Evolutionary conservation across 305 asterid species (phyloP).

Genomic region (Salvia sclarea): DNA sequence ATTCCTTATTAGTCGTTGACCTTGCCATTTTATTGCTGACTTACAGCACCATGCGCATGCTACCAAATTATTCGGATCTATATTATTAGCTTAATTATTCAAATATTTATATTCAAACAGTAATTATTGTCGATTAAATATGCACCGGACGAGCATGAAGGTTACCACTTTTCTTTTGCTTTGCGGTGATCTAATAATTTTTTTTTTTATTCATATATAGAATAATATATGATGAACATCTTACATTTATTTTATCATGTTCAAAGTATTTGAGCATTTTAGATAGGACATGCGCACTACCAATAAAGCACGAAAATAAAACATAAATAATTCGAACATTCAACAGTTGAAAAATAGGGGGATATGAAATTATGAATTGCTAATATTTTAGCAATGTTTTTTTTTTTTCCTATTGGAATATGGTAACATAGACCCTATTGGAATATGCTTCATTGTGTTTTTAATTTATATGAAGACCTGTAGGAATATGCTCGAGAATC

Average conservation of each 20-base stretch:
- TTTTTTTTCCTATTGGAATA: neutral
- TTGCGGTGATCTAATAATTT: neutral
- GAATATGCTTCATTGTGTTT: slow-evolving; percentile 26
- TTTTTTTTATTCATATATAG: neutral
- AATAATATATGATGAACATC: neutral
- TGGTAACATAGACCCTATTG: neutral
- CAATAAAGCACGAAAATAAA: neutral
- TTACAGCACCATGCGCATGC: slow-evolving; percentile 33
- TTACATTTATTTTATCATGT: neutral
- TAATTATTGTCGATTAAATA: neutral
- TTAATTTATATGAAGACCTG: neutral
- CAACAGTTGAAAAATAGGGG: neutral
- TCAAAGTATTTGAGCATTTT: neutral
- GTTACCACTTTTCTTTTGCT: slow-evolving; percentile 2
- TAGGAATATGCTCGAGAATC: slow-evolving; percentile 29
- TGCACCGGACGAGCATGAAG: slow-evolving; percentile 5
- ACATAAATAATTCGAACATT: neutral
- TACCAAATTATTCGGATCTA: neutral
- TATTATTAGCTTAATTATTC: slow-evolving; percentile 14
- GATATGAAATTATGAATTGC: neutral
- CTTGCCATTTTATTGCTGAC: slow-evolving; percentile 3
- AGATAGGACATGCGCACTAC: neutral
- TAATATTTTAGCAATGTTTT: neutral
- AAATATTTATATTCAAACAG: neutral
- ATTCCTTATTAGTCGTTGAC: neutral